Conservation (phyloP, 2,329 filamentous ascomycete species). For the Paracoccidioides brasiliensis region DNA sequence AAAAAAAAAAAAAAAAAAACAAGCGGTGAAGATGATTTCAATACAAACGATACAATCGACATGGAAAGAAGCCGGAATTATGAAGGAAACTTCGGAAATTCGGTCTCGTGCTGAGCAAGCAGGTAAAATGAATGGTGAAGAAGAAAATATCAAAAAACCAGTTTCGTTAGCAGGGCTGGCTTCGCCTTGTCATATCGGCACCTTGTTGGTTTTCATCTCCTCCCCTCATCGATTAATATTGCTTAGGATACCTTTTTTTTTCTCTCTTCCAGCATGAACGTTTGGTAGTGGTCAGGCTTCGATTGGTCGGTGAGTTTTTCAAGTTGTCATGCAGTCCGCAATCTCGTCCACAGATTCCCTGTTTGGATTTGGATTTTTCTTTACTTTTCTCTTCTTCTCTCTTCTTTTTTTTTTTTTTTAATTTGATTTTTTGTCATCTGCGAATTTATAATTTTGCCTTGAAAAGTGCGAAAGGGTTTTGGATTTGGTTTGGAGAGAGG, state of each 20-base stretch:
- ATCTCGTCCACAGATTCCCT: not conserved
- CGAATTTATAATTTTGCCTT: not conserved
- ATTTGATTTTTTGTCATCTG: not conserved
- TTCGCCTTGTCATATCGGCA: too few relatives aligned
- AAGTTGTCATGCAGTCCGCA: not conserved
- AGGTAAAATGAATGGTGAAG: too few relatives aligned
- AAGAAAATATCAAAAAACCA: too few relatives aligned
- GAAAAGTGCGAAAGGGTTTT: not conserved
- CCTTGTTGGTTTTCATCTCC: too few relatives aligned
- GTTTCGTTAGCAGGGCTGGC: too few relatives aligned
- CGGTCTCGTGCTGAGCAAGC: not conserved
- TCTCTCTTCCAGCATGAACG: not conserved
- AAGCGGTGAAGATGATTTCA: not conserved
- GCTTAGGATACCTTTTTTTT: not conserved
- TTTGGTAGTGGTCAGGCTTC: not conserved
- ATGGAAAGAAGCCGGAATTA: too few relatives aligned
- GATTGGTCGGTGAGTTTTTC: not conserved
- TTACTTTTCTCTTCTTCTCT: not conserved
- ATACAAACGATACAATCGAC: not conserved
- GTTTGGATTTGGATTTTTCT: not conserved
- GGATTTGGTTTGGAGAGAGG: not conserved
- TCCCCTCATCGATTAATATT: not conserved
- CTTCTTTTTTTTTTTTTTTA: not conserved
- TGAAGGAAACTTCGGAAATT: not conserved
- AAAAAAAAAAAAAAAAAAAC: not conserved